Percentiles rank a stretch among this genome's conserved stretches.
These are phyloP conservation scores for Ceratocystis diversiconidia DNA, from an alignment of 2,329 filamentous ascomycete species.

Conservation along the genomic window DNA sequence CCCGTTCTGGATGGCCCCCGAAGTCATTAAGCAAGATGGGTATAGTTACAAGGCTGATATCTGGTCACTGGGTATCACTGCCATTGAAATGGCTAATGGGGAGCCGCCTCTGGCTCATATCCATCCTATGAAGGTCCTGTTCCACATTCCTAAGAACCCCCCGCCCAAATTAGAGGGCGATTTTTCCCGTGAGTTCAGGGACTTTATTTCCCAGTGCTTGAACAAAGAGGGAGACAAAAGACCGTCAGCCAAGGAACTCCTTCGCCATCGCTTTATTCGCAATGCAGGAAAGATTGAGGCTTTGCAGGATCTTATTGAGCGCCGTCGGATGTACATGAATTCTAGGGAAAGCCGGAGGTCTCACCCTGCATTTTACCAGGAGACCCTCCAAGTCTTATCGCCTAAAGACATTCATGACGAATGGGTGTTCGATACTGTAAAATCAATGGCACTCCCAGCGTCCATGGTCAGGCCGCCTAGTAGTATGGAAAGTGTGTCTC, in stretches of 20 bases:
- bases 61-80: slow-evolving; percentile 84
- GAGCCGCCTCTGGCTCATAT: slow-evolving; percentile 77
- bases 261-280: slow-evolving; percentile 79
- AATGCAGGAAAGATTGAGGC: slow-evolving; percentile 77
- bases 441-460: slow-evolving; percentile 39
- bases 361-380: slow-evolving; percentile 79
- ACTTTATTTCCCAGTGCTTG: slow-evolving; percentile 81
- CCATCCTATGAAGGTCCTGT: slow-evolving; percentile 87
- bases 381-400: slow-evolving; percentile 64
- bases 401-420: slow-evolving; percentile 60
- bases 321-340: slow-evolving; percentile 63
- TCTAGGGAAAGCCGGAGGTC: slow-evolving; percentile 53
- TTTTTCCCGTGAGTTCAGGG: slow-evolving; percentile 83
- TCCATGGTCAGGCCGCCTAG: slow-evolving; percentile 5
- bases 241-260: slow-evolving; percentile 70
- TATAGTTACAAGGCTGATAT: slow-evolving; percentile 85
- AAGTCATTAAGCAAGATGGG: slow-evolving; percentile 77
- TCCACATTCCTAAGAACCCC: slow-evolving; percentile 77
- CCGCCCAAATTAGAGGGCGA: slow-evolving; percentile 72
- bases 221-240: slow-evolving; percentile 81
- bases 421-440: slow-evolving; percentile 94
- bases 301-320: slow-evolving; percentile 72
- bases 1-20: slow-evolving; percentile 93
- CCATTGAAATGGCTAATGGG: slow-evolving; percentile 76
- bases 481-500: slow-evolving; percentile 1